Evolutionary conservation across 345 rosid genomes (phyloP).

Genomic region (Arabidopsis thaliana): TAIR10.1 NC_003075.7:7914001-7914500

Average conservation of each 20-base stretch:
- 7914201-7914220: too few species aligned
- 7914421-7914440: neutral
- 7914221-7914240: neutral
- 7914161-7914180: too few species aligned
- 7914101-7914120: neutral
- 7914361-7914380: neutral
- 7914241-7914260: neutral
- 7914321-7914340: neutral
- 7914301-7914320: neutral
- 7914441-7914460: neutral
- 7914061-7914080: too few species aligned
- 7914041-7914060: too few species aligned
- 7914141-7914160: neutral
- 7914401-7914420: neutral
- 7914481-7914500: neutral
- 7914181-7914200: too few species aligned
- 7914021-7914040: too few species aligned
- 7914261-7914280: too few species aligned
- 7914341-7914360: neutral
- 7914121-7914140: neutral
- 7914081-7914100: neutral
- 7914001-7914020: too few species aligned
- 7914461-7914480: neutral
- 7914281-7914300: neutral
- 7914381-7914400: too few species aligned